Percentiles rank a stretch among this genome's conserved stretches.
These are phyloP conservation scores for Collybia sp. DNA, from an alignment of 768 basidiomycete species.

Conservation along the genomic window DNA sequence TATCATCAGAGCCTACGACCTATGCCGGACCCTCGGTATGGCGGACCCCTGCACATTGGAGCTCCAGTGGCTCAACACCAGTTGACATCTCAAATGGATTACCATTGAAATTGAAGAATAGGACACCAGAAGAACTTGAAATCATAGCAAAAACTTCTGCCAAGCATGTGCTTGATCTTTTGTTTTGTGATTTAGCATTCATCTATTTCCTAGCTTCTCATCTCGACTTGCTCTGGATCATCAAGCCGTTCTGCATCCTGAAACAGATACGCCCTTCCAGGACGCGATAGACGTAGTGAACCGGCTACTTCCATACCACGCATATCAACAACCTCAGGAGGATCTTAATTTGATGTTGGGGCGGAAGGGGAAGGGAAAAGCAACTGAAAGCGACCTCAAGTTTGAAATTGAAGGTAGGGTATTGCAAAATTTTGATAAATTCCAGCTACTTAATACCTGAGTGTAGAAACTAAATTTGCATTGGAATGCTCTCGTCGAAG, in stretches of 20 bases:
- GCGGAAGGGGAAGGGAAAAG: slow-evolving; percentile 63
- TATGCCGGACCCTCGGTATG: slow-evolving; percentile 23
- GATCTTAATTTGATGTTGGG: slow-evolving; percentile 41
- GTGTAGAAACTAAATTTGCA: slow-evolving; percentile 65
- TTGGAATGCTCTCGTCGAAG: slow-evolving; percentile 60
- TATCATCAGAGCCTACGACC: slow-evolving; percentile 16
- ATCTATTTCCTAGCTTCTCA: slow-evolving; percentile 36
- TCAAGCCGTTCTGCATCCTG: slow-evolving; percentile 51
- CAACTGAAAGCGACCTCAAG: slow-evolving; percentile 33
- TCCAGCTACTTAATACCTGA: slow-evolving; percentile 2
- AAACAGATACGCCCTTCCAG: slow-evolving; percentile 64
- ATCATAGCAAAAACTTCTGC: slow-evolving; percentile 40
- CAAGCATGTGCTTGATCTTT: slow-evolving; percentile 31
- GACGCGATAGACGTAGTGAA: slow-evolving; percentile 60
- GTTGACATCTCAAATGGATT: background rate
- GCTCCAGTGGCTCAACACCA: slow-evolving; percentile 3
- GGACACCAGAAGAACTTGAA: slow-evolving; percentile 48
- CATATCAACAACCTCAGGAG: slow-evolving; percentile 70
- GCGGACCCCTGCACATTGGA: slow-evolving; percentile 15
- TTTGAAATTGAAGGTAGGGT: slow-evolving; percentile 48
- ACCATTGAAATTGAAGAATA: slow-evolving; percentile 20
- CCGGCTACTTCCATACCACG: slow-evolving; percentile 76
- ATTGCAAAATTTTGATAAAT: slow-evolving; percentile 4
- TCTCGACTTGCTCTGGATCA: slow-evolving; percentile 61
- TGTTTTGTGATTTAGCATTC: background rate